Percentiles rank a stretch among this genome's conserved stretches.
Evolutionary conservation across 192 early-diverging fungal genomes (phyloP).

Genomic region (Cetraspora pellucida): DNA sequence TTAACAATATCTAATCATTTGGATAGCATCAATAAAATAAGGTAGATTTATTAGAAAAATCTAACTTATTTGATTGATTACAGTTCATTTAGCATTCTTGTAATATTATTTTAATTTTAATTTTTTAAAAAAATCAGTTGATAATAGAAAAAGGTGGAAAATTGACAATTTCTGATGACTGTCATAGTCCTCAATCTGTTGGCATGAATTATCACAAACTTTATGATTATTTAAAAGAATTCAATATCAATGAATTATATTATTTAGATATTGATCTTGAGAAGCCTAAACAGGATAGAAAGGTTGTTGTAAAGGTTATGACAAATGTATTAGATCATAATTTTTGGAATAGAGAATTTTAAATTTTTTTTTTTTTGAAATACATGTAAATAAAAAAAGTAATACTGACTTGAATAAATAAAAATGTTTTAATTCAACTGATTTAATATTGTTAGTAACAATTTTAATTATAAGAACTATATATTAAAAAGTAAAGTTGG

Average conservation of each 20-base stretch:
- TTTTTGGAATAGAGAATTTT: constrained; percentile 12
- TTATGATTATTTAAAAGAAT: constrained; percentile 66
- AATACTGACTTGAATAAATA: too few species aligned
- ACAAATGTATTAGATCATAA: constrained; percentile 24
- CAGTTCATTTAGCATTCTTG: background rate
- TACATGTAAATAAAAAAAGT: too few species aligned
- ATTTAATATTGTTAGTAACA: too few species aligned
- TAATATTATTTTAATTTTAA: too few species aligned
- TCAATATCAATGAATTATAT: constrained; percentile 60
- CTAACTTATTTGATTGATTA: background rate
- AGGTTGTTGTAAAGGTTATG: constrained; percentile 11
- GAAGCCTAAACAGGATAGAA: background rate
- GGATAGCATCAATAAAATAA: too few species aligned
- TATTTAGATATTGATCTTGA: constrained; percentile 41
- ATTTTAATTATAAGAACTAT: too few species aligned
- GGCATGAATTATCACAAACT: constrained; percentile 83
- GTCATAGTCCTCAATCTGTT: constrained; percentile 87
- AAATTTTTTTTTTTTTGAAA: too few species aligned
- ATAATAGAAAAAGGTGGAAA: constrained; percentile 64
- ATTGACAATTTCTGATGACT: constrained; percentile 91
- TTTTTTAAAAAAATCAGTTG: constrained; percentile 44
- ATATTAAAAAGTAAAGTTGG: too few species aligned
- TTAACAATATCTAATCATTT: background rate
- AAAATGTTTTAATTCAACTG: too few species aligned
- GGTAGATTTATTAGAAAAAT: too few species aligned